These are phyloP conservation scores for Lentinula sp. DNA, from an alignment of 768 basidiomycete genomes.

Conservation along the genomic window DNA sequence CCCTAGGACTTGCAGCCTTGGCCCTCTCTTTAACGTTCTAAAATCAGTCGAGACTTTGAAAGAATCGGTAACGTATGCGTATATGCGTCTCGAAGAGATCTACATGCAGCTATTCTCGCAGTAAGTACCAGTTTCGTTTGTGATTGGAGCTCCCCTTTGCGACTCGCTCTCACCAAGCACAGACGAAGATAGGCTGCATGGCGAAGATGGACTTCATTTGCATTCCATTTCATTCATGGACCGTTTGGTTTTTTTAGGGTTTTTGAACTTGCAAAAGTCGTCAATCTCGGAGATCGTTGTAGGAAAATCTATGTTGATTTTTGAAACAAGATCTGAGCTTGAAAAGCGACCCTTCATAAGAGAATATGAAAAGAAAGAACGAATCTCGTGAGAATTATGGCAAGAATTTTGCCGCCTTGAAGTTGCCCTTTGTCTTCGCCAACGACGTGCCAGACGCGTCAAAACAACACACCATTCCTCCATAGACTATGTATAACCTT, in stretches of 20 bases:
- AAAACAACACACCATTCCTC: not conserved
- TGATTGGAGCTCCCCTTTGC: no score
- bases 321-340: not conserved
- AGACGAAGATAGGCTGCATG: no score
- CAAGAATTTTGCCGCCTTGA: not conserved
- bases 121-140: no score
- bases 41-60: no score
- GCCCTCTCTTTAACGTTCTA: no score
- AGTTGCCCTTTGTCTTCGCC: not conserved
- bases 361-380: not conserved
- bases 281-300: not conserved
- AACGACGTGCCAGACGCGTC: not conserved
- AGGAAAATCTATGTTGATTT: not conserved
- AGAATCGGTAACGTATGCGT: no score
- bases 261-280: not conserved
- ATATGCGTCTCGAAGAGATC: no score
- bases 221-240: no score
- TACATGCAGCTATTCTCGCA: no score
- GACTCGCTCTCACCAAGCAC: no score
- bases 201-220: no score
- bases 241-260: not conserved
- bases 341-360: not conserved
- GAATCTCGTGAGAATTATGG: not conserved
- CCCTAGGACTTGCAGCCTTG: no score
- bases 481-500: not conserved